These are phyloP conservation scores for Scutellaria minor DNA, from an alignment of 257 asterid genomes.

Conservation along the genomic window DNA sequence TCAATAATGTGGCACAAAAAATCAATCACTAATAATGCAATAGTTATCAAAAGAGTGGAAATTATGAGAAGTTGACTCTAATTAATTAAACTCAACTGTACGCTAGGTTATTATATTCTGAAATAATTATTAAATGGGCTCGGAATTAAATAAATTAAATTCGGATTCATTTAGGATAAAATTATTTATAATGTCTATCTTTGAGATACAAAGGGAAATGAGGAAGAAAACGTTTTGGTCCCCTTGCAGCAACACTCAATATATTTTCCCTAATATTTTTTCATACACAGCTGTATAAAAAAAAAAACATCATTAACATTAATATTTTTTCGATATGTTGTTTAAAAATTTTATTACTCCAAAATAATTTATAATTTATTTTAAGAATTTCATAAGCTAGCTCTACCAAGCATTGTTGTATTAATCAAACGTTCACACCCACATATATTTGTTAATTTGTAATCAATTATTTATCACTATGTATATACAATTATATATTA, in stretches of 20 bases:
- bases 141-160: conserved; percentile 4
- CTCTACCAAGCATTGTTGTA: too few relatives aligned
- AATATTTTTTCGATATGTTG: not conserved
- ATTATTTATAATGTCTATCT: not conserved
- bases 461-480: not conserved
- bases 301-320: not conserved
- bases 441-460: not conserved
- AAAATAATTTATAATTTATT: not conserved
- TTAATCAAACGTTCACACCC: too few relatives aligned
- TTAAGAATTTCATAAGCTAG: too few relatives aligned
- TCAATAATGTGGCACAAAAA: conserved; percentile 35
- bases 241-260: not conserved
- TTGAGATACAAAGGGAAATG: conserved; percentile 17
- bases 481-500: not conserved
- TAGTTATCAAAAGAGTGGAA: conserved; percentile 20
- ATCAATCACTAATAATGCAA: conserved; percentile 31
- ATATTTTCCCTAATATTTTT: too few relatives aligned
- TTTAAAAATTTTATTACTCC: not conserved
- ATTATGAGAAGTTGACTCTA: conserved; percentile 41
- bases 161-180: conserved; percentile 22
- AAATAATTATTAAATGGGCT: conserved; percentile 19
- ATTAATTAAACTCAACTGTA: conserved; percentile 37
- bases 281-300: too few relatives aligned
- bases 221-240: conserved; percentile 9
- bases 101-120: conserved; percentile 20